These are phyloP conservation scores for Zygosaccharomyces siamensis DNA, from an alignment of 805 yeast species.

Conservation along the genomic window DNA sequence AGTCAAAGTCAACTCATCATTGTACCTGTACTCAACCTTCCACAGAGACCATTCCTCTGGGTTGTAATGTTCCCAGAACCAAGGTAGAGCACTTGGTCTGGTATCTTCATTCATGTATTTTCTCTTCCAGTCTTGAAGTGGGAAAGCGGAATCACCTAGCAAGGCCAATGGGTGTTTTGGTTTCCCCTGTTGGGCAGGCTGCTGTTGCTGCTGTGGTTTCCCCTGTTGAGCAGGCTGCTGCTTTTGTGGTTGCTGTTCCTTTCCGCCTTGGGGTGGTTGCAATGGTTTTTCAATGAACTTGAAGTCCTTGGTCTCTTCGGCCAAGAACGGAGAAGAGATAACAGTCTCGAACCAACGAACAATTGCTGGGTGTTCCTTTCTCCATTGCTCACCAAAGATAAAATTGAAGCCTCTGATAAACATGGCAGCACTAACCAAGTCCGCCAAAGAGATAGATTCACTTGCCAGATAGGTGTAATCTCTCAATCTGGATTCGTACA, in stretches of 20 bases:
- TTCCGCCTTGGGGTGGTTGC: slow-evolving; percentile 66
- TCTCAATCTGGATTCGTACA: slow-evolving; percentile 54
- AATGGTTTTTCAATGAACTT: slow-evolving; percentile 58
- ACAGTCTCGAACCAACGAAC: slow-evolving; percentile 72
- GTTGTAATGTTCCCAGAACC: slow-evolving; percentile 94
- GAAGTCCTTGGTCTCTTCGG: slow-evolving; percentile 45
- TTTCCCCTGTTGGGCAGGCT: slow-evolving; percentile 53
- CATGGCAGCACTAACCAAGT: slow-evolving; percentile 20
- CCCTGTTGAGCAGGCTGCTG: slow-evolving; percentile 41
- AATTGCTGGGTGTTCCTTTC: slow-evolving; percentile 55
- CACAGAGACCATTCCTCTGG: slow-evolving; percentile 89
- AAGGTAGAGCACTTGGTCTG: slow-evolving; percentile 85
- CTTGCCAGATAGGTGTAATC: slow-evolving; percentile 70
- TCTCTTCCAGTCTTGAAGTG: slow-evolving; percentile 89
- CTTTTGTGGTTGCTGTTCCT: slow-evolving; percentile 39
- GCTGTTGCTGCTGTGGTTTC: slow-evolving; percentile 32
- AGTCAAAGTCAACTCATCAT: slow-evolving; percentile 90
- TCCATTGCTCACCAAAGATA: slow-evolving; percentile 62
- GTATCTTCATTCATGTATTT: slow-evolving; percentile 93
- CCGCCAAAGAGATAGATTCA: slow-evolving; percentile 50
- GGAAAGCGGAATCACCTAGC: slow-evolving; percentile 63
- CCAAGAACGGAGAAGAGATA: slow-evolving; percentile 43
- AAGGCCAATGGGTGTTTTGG: slow-evolving; percentile 85
- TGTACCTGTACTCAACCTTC: slow-evolving; percentile 92
- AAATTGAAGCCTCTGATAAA: slow-evolving; percentile 36